Evolutionary conservation across 495 filamentous ascomycete genomes (phyloP), one percentile per base, ranked within the genome.

Genomic region (Haplographium delicatum): DNA sequence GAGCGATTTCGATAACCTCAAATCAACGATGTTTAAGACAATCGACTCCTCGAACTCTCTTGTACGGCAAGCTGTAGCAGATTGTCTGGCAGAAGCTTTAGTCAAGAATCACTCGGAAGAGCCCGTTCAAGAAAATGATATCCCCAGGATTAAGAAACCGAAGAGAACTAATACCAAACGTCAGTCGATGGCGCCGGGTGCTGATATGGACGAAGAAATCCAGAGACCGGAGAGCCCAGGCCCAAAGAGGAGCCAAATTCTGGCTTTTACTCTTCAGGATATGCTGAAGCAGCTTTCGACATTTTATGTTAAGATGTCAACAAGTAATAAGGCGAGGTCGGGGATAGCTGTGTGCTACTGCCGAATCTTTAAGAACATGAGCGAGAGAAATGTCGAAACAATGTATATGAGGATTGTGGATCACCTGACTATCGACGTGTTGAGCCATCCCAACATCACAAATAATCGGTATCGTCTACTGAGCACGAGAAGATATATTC

Each of bases 401-500:
- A 83, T 84, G 40, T 97, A 96, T 64, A 69, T 78, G 11, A 79
- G 77, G 45, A 94, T 97, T 57, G 76, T 86, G 5, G 81, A 83
- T 50, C 91, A 95, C 61, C 67, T 97, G 31, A 79, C 91, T 5
- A 68, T 81, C 22, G 89, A 97, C 40, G 65, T 97, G 4, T 68
- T 96, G 35, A 86, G 88, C 53, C 79, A 86, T 59, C 76, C 79
- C 7, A 85, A 78, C 44, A 82, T 96, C 48, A 76, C 73, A 47
- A 84, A 86, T 56, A 95, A 95, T 63, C 83, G 93, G 18, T 96
- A 96, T 65, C 85, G 90, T 31, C 74, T 95, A 16, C 72, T 97
- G 8, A 86, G 86, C 41, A 89, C 89, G 7, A 78, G 93, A 47
- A 88, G 85, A 63, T 91, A 91, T 67, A 78, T 95, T 10, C 85